These are phyloP conservation scores for Xylaria flabelliformis DNA, from an alignment of 495 filamentous ascomycete species.

Conservation along the genomic window DNA sequence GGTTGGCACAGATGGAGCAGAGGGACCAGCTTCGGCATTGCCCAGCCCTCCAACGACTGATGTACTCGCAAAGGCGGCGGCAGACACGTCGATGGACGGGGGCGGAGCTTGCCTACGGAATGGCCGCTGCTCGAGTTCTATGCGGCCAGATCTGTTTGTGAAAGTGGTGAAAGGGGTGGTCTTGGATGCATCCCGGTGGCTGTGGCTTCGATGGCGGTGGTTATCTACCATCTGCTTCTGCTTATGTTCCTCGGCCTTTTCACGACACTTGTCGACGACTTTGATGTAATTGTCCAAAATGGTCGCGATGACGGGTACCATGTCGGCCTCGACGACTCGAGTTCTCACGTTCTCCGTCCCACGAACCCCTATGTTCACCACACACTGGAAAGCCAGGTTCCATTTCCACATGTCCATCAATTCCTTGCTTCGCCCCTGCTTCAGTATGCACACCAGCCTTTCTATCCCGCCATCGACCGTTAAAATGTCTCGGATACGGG, in stretches of 20 bases:
- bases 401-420: constrained; percentile 99
- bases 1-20: constrained; percentile 67
- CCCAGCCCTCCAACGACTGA: constrained; percentile 47
- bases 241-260: constrained; percentile 76
- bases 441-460: constrained; percentile 93
- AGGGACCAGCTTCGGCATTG: constrained; percentile 64
- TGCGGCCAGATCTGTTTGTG: constrained; percentile 55
- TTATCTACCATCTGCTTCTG: constrained; percentile 51
- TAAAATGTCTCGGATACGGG: constrained; percentile 94
- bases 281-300: constrained; percentile 98
- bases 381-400: constrained; percentile 98
- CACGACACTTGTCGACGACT: constrained; percentile 87
- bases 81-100: constrained; percentile 54
- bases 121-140: constrained; percentile 52
- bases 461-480: constrained; percentile 98
- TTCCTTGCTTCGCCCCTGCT: constrained; percentile 93
- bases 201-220: constrained; percentile 50
- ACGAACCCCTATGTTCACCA: constrained; percentile 96
- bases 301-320: constrained; percentile 99
- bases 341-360: constrained; percentile 93
- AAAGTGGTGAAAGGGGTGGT: constrained; percentile 55
- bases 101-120: constrained; percentile 57
- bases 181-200: constrained; percentile 51
- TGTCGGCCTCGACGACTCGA: constrained; percentile 95
- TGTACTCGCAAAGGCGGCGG: constrained; percentile 51